Percentiles rank a stretch among this genome's conserved stretches.
Evolutionary conservation across 805 yeast species (phyloP).

Genomic region (Saccharomyces mikatae): DNA sequence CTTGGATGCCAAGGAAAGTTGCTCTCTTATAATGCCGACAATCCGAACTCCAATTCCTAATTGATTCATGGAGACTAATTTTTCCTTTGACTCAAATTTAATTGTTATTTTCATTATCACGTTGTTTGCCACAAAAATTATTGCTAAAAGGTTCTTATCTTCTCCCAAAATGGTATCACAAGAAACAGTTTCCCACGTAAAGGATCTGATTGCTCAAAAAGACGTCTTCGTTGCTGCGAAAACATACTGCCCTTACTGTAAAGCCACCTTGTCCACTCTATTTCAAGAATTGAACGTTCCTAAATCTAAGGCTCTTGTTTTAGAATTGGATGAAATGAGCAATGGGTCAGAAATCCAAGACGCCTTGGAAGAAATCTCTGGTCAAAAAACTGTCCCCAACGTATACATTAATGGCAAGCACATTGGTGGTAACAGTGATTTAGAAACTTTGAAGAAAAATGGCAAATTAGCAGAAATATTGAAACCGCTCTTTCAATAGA

Average conservation of each 20-base stretch:
- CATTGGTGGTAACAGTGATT: constrained; percentile 90
- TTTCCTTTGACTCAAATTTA: constrained; percentile 4
- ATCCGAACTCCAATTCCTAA: neutral
- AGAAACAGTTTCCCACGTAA: constrained; percentile 49
- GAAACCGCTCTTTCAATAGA: constrained; percentile 5
- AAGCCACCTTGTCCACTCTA: constrained; percentile 37
- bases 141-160: constrained; percentile 9
- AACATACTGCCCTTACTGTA: constrained; percentile 62
- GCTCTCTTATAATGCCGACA: neutral
- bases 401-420: constrained; percentile 85
- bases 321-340: constrained; percentile 41
- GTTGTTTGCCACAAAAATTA: constrained; percentile 6
- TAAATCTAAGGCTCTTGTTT: constrained; percentile 31
- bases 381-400: constrained; percentile 91
- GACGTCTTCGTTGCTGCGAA: constrained; percentile 77
- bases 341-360: constrained; percentile 79
- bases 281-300: constrained; percentile 39
- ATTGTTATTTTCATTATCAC: constrained; percentile 8
- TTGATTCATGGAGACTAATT: neutral
- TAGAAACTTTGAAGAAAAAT: constrained; percentile 58
- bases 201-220: constrained; percentile 53
- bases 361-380: constrained; percentile 68
- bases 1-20: neutral
- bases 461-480: constrained; percentile 48
- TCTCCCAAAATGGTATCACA: constrained; percentile 44